These are phyloP conservation scores for Paramecium octaurelia DNA, from an alignment of 73 alveolate genomes.

Conservation along the genomic window DNA sequence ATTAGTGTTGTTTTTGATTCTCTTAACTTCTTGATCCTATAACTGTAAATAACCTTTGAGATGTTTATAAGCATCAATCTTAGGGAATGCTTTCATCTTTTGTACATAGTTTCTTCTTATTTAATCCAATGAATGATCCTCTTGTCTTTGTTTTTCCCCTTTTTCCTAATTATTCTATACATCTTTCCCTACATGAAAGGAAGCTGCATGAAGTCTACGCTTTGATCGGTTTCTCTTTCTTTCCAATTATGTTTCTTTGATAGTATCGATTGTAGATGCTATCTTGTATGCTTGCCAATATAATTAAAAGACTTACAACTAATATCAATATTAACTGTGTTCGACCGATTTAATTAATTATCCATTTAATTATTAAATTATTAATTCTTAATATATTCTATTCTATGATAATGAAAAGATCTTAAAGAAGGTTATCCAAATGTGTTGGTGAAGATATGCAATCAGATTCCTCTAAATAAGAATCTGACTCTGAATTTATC, in stretches of 20 bases:
- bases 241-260: not conserved
- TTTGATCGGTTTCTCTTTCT: not conserved
- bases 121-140: constrained; percentile 31
- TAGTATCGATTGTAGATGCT: not conserved
- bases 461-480: not conserved
- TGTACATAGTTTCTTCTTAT: not conserved
- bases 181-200: not conserved
- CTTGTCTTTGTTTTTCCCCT: not conserved
- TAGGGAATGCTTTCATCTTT: constrained; percentile 30
- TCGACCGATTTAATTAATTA: not conserved
- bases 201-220: not conserved
- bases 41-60: constrained; percentile 37
- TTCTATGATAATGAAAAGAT: not conserved
- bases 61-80: constrained; percentile 14
- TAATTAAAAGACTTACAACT: not conserved
- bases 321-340: constrained; percentile 24
- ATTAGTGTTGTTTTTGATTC: constrained; percentile 3
- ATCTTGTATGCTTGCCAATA: not conserved
- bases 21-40: constrained; percentile 21
- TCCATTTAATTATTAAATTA: not conserved
- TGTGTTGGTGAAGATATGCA: not conserved
- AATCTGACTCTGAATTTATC: constrained; percentile 9
- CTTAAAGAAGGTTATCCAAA: not conserved
- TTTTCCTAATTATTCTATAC: not conserved
- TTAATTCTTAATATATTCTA: not conserved